Conservation (phyloP, 75 land plant genomes). For the Sequoiadendron giganteum region DNA sequence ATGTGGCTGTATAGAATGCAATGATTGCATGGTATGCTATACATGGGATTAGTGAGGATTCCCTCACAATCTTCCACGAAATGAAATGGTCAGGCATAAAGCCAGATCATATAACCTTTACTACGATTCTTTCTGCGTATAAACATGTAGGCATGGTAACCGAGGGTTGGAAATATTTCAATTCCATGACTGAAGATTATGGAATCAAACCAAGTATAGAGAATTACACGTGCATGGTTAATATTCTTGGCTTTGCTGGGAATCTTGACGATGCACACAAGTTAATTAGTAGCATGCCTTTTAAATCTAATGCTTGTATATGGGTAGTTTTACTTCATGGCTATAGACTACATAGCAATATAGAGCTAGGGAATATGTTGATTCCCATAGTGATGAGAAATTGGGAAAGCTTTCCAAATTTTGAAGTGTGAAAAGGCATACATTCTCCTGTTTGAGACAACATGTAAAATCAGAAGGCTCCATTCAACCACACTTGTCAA, state of each 20-base stretch:
- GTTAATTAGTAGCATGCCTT: slow-evolving; percentile 10
- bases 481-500: too few relatives aligned
- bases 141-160: slow-evolving; percentile 39
- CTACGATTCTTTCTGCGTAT: slow-evolving; percentile 51
- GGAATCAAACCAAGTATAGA: slow-evolving; percentile 38
- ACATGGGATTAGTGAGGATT: slow-evolving; percentile 23
- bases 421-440: too few relatives aligned
- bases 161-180: slow-evolving; percentile 32
- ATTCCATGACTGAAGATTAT: slow-evolving; percentile 27
- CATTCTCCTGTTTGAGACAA: too few relatives aligned
- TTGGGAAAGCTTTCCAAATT: too few relatives aligned
- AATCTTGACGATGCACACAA: slow-evolving; percentile 34
- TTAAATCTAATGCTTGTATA: slow-evolving; percentile 6
- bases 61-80: slow-evolving; percentile 28
- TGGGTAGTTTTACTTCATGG: slow-evolving; percentile 30
- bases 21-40: slow-evolving; percentile 40
- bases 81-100: slow-evolving; percentile 38
- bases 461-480: too few relatives aligned
- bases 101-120: slow-evolving; percentile 36
- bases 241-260: slow-evolving; percentile 40
- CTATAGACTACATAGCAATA: slow-evolving; percentile 37
- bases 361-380: slow-evolving; percentile 25
- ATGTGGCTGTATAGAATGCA: slow-evolving; percentile 43
- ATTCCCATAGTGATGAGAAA: too few relatives aligned
- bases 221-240: slow-evolving; percentile 45